Evolutionary conservation across 352 stramenopile species (phyloP).

Genomic region (Pythium chondricola): DNA sequence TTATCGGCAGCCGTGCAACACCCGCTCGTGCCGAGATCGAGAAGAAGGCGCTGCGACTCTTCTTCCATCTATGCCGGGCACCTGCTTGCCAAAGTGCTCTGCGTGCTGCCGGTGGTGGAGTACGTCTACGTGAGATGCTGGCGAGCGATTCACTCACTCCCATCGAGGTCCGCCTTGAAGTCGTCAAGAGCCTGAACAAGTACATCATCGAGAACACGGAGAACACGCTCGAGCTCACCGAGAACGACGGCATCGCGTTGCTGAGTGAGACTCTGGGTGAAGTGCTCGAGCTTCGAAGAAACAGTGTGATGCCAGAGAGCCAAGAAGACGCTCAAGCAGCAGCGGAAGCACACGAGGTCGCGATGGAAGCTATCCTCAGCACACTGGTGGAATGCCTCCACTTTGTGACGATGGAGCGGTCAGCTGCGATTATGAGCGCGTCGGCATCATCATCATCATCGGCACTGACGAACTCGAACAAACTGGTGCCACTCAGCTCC

Average conservation of each 20-base stretch:
- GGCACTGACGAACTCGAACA: conserved; percentile 20
- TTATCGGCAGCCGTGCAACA: conserved; percentile 47
- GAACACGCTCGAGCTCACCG: conserved; percentile 62
- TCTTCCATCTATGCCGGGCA: conserved; percentile 74
- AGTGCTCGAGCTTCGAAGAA: conserved; percentile 45
- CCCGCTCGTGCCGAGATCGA: conserved; percentile 49
- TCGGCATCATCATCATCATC: conserved; percentile 15
- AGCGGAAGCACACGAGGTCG: conserved; percentile 50
- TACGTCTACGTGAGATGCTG: conserved; percentile 51
- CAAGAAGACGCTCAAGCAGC: conserved; percentile 3
- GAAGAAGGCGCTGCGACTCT: conserved; percentile 57
- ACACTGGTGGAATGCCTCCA: conserved; percentile 75
- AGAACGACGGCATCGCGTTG: conserved; percentile 42
- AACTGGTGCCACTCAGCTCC: conserved; percentile 43
- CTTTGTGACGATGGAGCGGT: conserved; percentile 29
- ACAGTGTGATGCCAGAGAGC: conserved; percentile 10
- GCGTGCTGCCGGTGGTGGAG: conserved; percentile 44
- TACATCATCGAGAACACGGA: conserved; percentile 69
- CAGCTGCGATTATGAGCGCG: conserved; percentile 3
- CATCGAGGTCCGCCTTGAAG: conserved; percentile 59
- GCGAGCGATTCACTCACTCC: conserved; percentile 37
- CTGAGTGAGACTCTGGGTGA: conserved; percentile 49
- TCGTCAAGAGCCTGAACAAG: conserved; percentile 58
- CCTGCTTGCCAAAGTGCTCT: conserved; percentile 58
- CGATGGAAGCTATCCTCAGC: conserved; percentile 65